Conservation (phyloP, 345 rosid species). For the Boechera stricta region DNA sequence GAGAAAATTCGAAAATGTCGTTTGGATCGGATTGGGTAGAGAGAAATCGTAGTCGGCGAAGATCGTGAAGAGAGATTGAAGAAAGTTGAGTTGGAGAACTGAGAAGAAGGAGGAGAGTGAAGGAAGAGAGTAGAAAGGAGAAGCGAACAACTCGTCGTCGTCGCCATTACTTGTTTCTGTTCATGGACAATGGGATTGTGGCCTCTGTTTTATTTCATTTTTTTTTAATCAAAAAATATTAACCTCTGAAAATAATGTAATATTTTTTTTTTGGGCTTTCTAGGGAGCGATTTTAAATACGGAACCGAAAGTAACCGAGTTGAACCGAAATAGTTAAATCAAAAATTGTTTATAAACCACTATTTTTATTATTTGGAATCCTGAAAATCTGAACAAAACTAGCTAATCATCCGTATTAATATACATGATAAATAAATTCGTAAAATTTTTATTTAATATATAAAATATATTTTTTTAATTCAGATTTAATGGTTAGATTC, state of each 20-base stretch:
- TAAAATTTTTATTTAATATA: too few species aligned
- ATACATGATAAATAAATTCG: too few species aligned
- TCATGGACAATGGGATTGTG: conserved; percentile 42
- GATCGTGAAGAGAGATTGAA: conserved; percentile 24
- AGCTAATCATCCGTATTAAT: too few species aligned
- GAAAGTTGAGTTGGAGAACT: conserved; percentile 32
- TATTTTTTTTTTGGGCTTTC: too few species aligned
- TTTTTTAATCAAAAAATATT: neutral
- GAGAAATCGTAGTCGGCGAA: conserved; percentile 27
- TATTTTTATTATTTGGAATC: too few species aligned
- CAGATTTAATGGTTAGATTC: too few species aligned
- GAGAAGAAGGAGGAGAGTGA: conserved; percentile 46
- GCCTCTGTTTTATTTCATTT: conserved; percentile 39
- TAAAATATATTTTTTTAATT: too few species aligned
- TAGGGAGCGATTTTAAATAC: neutral
- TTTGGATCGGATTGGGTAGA: conserved; percentile 33
- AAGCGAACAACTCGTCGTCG: conserved; percentile 51
- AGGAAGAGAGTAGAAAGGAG: conserved; percentile 58
- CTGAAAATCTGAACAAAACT: too few species aligned
- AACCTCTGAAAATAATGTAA: neutral
- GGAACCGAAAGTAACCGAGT: neutral
- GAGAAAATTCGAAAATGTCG: conserved; percentile 35
- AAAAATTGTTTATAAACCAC: too few species aligned
- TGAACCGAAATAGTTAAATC: neutral
- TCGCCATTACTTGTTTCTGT: conserved; percentile 51